These are phyloP conservation scores for Nakaseomyces nivariensis DNA, from an alignment of 1,139 yeast genomes.

Conservation along the genomic window DNA sequence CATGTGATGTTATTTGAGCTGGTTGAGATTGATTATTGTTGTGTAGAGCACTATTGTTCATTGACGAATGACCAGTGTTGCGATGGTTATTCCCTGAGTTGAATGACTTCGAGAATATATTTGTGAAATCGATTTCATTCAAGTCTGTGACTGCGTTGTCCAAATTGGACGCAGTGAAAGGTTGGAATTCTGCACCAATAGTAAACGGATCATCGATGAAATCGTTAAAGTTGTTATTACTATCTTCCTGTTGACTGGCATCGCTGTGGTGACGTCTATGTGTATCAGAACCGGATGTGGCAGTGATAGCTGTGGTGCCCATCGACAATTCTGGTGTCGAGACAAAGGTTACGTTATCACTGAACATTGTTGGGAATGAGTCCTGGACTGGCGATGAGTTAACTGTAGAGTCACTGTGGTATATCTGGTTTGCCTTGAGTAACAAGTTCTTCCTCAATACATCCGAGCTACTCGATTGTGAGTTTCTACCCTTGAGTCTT, in stretches of 20 bases:
- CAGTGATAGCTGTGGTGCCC: background rate
- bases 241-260: background rate
- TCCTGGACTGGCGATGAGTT: background rate
- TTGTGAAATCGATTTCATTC: conserved; percentile 30
- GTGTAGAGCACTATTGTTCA: background rate
- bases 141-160: conserved; percentile 7
- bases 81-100: background rate
- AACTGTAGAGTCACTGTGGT: background rate
- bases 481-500: background rate
- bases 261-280: background rate
- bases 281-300: background rate
- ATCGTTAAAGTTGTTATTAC: background rate
- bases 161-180: background rate
- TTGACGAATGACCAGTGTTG: background rate
- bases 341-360: background rate
- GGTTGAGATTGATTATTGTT: background rate
- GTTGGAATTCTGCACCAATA: background rate
- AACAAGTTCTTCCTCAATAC: background rate
- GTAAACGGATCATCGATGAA: conserved; percentile 2
- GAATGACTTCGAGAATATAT: conserved; percentile 22
- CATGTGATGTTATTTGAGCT: background rate
- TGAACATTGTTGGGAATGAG: background rate
- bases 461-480: background rate
- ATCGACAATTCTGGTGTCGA: background rate
- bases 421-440: background rate